phyloP scores from a whole-genome alignment of 805 yeast species.

The Metschnikowia vanudenii region DNA sequence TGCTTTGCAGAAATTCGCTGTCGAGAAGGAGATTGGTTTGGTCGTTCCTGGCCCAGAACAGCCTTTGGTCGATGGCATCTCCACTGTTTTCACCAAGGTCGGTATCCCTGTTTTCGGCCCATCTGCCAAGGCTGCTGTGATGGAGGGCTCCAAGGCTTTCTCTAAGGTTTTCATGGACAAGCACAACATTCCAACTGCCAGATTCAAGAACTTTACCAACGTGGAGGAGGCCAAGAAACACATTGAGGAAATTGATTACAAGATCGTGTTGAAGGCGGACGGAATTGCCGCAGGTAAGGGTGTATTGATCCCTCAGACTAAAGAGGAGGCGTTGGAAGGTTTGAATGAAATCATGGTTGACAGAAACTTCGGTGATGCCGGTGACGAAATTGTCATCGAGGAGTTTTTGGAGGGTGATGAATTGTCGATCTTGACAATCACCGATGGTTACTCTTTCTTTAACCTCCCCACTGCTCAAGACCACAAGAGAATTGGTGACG shows the following conservation, averaged over 20 bases:
- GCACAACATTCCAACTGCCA: constrained; percentile 93
- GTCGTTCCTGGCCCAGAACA: constrained; percentile 99
- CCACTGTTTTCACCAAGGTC: constrained; percentile 65
- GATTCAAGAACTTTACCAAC: constrained; percentile 75
- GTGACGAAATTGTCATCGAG: constrained; percentile 89
- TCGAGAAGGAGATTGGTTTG: constrained; percentile 58
- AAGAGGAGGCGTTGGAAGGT: constrained; percentile 82
- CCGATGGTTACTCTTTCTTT: constrained; percentile 89
- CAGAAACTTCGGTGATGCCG: constrained; percentile 88
- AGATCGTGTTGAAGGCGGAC: constrained; percentile 91
- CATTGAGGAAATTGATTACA: constrained; percentile 61
- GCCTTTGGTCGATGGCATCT: constrained; percentile 93
- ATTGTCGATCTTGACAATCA: constrained; percentile 83
- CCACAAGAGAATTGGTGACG: constrained; percentile 92
- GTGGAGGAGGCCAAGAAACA: constrained; percentile 74
- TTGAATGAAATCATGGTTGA: constrained; percentile 86
- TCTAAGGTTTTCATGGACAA: constrained; percentile 91
- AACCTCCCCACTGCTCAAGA: constrained; percentile 98
- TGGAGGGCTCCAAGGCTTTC: constrained; percentile 97
- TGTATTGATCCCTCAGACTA: constrained; percentile 83
- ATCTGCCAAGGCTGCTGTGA: constrained; percentile 78
- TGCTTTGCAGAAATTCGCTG: constrained; percentile 70
- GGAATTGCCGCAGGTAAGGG: constrained; percentile 99
- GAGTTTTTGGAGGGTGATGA: constrained; percentile 97
- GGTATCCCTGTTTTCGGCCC: constrained; percentile 99